A percentile compares a stretch with the other conserved stretches of the same genome.
phyloP scores from a whole-genome alignment of 2,329 filamentous ascomycete species.

The Scytalidium lignicola region DNA sequence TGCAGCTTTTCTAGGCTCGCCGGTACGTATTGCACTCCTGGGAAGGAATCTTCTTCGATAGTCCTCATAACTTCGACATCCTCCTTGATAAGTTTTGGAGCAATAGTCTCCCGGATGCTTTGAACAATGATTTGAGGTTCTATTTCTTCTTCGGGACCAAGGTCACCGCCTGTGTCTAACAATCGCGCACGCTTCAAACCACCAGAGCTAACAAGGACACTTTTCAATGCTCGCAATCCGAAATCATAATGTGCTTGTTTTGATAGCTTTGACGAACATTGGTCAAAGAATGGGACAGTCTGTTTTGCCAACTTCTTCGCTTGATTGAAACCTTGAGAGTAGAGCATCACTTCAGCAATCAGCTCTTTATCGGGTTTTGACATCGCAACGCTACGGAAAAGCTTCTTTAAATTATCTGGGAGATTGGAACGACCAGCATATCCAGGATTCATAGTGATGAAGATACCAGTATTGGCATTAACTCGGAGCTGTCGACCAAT shows the following conservation, averaged over 20 bases:
- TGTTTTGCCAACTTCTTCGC: conserved; percentile 92
- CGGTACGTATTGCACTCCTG: conserved; percentile 86
- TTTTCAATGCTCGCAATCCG: conserved; percentile 94
- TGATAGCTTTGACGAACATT: conserved; percentile 73
- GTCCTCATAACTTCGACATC: conserved; percentile 85
- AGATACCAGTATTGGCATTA: conserved; percentile 92
- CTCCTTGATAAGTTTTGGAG: conserved; percentile 88
- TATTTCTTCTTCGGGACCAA: conserved; percentile 65
- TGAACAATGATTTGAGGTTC: conserved; percentile 98
- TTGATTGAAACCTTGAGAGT: conserved; percentile 97
- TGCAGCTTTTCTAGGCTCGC: conserved; percentile 78
- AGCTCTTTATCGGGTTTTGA: conserved; percentile 99
- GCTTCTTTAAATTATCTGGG: conserved; percentile 97
- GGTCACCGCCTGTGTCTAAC: conserved; percentile 47
- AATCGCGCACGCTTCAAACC: conserved; percentile 86
- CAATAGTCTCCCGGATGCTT: conserved; percentile 96
- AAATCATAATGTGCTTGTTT: conserved; percentile 99
- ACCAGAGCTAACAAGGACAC: conserved; percentile 95
- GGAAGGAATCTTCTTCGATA: conserved; percentile 84
- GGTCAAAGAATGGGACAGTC: conserved; percentile 97
- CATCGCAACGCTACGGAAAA: conserved; percentile 99
- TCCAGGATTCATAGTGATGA: conserved; percentile 99
- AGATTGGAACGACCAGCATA: conserved; percentile 97
- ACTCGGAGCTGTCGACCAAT: conserved; percentile 87
- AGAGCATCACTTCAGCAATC: conserved; percentile 99